A percentile compares a stretch with the other conserved stretches of the same genome.
phyloP scores from a whole-genome alignment of 1,284 basidiomycete genomes.

The Ganoderma lucidum region DNA sequence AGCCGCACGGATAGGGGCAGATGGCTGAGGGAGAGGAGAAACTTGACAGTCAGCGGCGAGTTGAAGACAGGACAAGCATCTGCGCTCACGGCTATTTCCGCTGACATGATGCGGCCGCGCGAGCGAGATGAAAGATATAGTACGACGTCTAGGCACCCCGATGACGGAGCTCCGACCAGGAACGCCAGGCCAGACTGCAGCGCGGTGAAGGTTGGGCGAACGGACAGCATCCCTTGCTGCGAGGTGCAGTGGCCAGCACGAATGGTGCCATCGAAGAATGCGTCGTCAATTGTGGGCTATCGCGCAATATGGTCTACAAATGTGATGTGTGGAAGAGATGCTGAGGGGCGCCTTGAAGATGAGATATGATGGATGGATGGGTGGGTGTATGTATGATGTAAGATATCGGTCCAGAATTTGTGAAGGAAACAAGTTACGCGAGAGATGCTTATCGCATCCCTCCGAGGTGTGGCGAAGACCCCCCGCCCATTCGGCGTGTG shows the following conservation, averaged over 20 bases:
- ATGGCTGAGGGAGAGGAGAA: not conserved
- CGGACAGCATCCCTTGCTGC: not conserved
- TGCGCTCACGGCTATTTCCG: not conserved
- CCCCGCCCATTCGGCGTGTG: constrained; percentile 7
- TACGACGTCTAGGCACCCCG: not conserved
- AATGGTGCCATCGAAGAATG: not conserved
- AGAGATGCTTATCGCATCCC: not conserved
- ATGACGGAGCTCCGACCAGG: not conserved
- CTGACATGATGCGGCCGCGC: not conserved
- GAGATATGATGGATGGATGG: not conserved
- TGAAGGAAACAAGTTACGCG: not conserved
- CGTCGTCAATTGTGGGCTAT: not conserved
- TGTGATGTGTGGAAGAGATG: not conserved
- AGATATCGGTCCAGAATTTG: constrained; percentile 3
- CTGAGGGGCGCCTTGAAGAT: not conserved
- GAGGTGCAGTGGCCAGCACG: not conserved
- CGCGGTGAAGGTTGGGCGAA: not conserved
- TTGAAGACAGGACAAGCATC: not conserved
- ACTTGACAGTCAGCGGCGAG: not conserved
- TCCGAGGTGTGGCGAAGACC: not conserved
- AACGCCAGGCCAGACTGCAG: not conserved
- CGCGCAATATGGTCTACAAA: constrained; percentile 2
- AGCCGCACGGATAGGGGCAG: not conserved
- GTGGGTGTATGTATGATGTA: constrained; percentile 4
- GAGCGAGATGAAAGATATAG: not conserved